These are phyloP conservation scores for Beauveria rudraprayagi DNA, from an alignment of 2,329 filamentous ascomycete genomes.

Conservation along the genomic window DNA sequence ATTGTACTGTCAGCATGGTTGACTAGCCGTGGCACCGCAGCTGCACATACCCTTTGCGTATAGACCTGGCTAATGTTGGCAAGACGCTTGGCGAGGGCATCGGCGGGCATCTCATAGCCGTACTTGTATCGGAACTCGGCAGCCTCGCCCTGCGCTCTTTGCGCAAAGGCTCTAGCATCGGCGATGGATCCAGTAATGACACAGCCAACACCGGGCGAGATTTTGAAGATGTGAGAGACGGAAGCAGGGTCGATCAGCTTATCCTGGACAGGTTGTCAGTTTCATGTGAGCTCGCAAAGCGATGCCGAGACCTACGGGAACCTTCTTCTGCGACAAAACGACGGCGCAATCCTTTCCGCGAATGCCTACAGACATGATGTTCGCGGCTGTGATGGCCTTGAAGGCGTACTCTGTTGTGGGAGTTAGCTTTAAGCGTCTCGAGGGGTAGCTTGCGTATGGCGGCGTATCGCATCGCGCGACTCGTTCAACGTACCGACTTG, in stretches of 20 bases:
- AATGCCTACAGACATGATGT: slow-evolving; percentile 96
- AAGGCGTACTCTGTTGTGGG: slow-evolving; percentile 88
- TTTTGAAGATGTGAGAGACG: slow-evolving; percentile 93
- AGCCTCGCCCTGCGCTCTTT: slow-evolving; percentile 88
- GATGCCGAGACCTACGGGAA: slow-evolving; percentile 62
- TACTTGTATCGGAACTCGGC: slow-evolving; percentile 98
- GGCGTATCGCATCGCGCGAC: slow-evolving; percentile 3
- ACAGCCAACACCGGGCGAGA: slow-evolving; percentile 92
- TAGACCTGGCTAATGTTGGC: slow-evolving; percentile 99
- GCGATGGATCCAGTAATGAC: slow-evolving; percentile 99
- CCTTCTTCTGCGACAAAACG: slow-evolving; percentile 98
- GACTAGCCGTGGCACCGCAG: background rate
- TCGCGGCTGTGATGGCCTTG: slow-evolving; percentile 98
- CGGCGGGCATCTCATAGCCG: slow-evolving; percentile 98
- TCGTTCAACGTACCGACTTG: slow-evolving; percentile 79
- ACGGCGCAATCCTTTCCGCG: slow-evolving; percentile 96
- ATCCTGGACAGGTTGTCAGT: slow-evolving; percentile 53
- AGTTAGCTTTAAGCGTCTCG: slow-evolving; percentile 9
- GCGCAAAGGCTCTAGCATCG: slow-evolving; percentile 87
- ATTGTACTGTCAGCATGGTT: background rate
- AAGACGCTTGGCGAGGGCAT: slow-evolving; percentile 90
- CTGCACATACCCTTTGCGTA: slow-evolving; percentile 70
- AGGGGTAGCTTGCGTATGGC: slow-evolving; percentile 10
- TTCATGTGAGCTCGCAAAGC: background rate
- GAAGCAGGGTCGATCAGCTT: slow-evolving; percentile 98